These are phyloP conservation scores for Trifolium subterraneum DNA, from an alignment of 306 rosid genomes.

Conservation along the genomic window DNA sequence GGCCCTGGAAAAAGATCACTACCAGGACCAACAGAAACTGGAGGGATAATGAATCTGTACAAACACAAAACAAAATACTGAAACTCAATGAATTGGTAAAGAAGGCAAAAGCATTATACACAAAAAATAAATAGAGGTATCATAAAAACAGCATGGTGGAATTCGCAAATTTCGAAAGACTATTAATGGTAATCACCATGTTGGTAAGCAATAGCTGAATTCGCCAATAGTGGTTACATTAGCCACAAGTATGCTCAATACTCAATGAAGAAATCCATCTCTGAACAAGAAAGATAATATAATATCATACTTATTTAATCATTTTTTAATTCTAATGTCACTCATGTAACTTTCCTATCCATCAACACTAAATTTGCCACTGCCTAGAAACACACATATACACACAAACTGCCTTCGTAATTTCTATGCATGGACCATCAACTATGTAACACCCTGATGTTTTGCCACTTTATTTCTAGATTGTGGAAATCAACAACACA, in stretches of 20 bases:
- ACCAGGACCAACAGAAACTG: slow-evolving; percentile 59
- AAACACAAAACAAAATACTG: slow-evolving; percentile 23
- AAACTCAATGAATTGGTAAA: slow-evolving; percentile 9
- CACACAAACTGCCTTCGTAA: background rate
- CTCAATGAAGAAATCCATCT: slow-evolving; percentile 10
- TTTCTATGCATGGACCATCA: slow-evolving; percentile 19
- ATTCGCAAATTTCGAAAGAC: too few species aligned
- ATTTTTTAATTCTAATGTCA: slow-evolving; percentile 2
- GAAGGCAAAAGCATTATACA: background rate
- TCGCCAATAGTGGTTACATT: background rate
- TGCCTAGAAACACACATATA: background rate
- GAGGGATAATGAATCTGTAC: slow-evolving; percentile 60
- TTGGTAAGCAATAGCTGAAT: background rate
- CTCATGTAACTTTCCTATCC: slow-evolving; percentile 13
- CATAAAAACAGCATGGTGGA: slow-evolving; percentile 6
- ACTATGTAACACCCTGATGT: background rate
- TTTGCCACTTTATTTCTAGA: background rate
- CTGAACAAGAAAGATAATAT: slow-evolving; percentile 2
- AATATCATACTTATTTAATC: background rate
- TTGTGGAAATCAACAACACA: background rate
- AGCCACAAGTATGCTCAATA: slow-evolving; percentile 15
- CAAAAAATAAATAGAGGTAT: background rate
- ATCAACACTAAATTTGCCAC: background rate
- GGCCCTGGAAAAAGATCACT: slow-evolving; percentile 82
- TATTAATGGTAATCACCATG: too few species aligned